Conservation (phyloP, 2,329 filamentous ascomycete species). For the Monosporascus sp. region DNA sequence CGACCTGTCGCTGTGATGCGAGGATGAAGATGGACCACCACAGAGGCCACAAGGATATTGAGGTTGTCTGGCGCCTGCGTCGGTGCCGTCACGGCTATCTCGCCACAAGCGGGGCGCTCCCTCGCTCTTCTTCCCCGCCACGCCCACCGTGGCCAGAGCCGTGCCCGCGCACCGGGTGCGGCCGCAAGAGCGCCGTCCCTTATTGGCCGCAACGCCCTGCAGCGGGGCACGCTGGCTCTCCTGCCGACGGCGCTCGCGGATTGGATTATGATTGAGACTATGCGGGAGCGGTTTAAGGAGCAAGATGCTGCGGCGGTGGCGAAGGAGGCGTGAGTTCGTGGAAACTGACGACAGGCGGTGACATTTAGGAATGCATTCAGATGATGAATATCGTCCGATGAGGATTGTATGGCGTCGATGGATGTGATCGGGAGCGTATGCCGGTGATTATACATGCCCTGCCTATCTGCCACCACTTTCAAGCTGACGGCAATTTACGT, state of each 20-base stretch:
- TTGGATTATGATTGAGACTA: neutral
- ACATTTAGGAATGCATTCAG: no score
- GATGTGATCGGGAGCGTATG: no score
- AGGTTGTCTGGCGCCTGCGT: neutral
- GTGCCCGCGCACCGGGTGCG: conserved; percentile 2
- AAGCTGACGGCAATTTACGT: no score
- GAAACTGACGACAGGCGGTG: no score
- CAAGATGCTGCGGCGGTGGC: neutral
- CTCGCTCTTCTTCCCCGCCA: neutral
- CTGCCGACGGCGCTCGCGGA: neutral
- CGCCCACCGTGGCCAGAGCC: conserved; percentile 1
- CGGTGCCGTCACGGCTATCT: conserved; percentile 9
- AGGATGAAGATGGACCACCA: neutral
- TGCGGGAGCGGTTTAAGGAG: neutral
- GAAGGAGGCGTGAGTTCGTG: neutral
- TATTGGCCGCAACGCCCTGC: neutral
- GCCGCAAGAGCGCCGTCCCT: neutral
- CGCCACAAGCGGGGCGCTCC: conserved; percentile 1
- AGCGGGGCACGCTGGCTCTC: neutral
- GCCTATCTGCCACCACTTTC: no score
- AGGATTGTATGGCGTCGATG: no score
- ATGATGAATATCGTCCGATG: no score
- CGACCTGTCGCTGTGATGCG: conserved; percentile 4
- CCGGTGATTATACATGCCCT: no score
- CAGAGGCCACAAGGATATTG: neutral